Evolutionary conservation across 2,329 filamentous ascomycete species (phyloP).

Genomic region (Xenoacremonium recifei): DNA sequence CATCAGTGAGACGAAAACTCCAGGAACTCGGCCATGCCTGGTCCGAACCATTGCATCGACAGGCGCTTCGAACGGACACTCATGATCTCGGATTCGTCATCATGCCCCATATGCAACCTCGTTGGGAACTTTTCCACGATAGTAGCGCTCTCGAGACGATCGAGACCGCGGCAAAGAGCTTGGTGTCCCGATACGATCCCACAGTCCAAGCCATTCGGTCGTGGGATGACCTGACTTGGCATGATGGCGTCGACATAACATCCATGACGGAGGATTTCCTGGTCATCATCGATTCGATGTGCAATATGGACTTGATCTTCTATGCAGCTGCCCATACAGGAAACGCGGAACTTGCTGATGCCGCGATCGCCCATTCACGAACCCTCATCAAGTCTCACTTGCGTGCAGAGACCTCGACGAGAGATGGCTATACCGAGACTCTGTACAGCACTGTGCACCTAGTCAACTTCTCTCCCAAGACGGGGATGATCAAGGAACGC

Average conservation of each 20-base stretch:
- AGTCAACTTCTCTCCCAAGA: slow-evolving; percentile 42
- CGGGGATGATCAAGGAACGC: slow-evolving; percentile 35
- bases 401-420: not conserved
- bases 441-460: slow-evolving; percentile 34
- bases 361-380: not conserved
- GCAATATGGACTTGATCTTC: slow-evolving; percentile 39
- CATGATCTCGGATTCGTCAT: slow-evolving; percentile 57
- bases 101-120: slow-evolving; percentile 43
- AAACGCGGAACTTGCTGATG: not conserved
- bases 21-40: slow-evolving; percentile 27
- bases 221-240: slow-evolving; percentile 41
- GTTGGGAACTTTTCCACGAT: slow-evolving; percentile 46
- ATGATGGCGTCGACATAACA: slow-evolving; percentile 25
- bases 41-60: slow-evolving; percentile 31
- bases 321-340: slow-evolving; percentile 33
- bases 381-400: not conserved
- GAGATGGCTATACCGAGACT: not conserved
- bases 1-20: too few relatives aligned
- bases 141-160: slow-evolving; percentile 37
- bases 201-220: slow-evolving; percentile 44
- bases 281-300: slow-evolving; percentile 44
- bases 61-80: slow-evolving; percentile 45
- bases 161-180: slow-evolving; percentile 40
- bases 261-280: slow-evolving; percentile 31
- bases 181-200: slow-evolving; percentile 41